Evolutionary conservation across 2,329 filamentous ascomycete species (phyloP).

Genomic region (Fusarium xyrophilum): DNA sequence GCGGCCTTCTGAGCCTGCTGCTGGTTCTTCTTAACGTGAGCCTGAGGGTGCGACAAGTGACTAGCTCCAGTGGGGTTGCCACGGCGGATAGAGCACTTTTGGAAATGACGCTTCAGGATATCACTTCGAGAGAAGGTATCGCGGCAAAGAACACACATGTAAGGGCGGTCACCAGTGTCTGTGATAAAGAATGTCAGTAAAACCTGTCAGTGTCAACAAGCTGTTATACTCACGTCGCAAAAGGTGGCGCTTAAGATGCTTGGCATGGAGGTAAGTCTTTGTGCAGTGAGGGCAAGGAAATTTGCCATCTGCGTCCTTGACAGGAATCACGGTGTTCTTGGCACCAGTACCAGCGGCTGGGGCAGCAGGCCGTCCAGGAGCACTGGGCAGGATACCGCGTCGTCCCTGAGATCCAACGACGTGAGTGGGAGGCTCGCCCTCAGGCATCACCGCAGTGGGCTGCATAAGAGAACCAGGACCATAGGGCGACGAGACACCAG

Average conservation of each 20-base stretch:
- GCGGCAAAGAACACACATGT: slow-evolving; percentile 97
- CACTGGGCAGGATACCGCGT: slow-evolving; percentile 88
- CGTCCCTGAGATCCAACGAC: slow-evolving; percentile 95
- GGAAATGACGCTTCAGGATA: slow-evolving; percentile 98
- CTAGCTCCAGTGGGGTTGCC: slow-evolving; percentile 95
- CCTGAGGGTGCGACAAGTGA: slow-evolving; percentile 91
- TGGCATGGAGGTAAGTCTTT: slow-evolving; percentile 96
- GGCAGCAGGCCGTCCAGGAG: slow-evolving; percentile 82
- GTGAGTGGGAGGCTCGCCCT: slow-evolving; percentile 76
- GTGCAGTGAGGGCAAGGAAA: slow-evolving; percentile 98
- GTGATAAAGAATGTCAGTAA: slow-evolving; percentile 41
- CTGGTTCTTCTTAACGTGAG: slow-evolving; percentile 81
- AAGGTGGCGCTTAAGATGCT: slow-evolving; percentile 96
- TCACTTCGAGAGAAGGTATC: slow-evolving; percentile 98
- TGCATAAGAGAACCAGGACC: slow-evolving; percentile 64
- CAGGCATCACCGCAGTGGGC: slow-evolving; percentile 62
- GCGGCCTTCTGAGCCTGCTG: slow-evolving; percentile 65
- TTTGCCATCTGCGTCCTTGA: slow-evolving; percentile 96
- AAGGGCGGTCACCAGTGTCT: slow-evolving; percentile 98
- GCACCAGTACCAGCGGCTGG: slow-evolving; percentile 72
- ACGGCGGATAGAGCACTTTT: slow-evolving; percentile 96
- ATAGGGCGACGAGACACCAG: slow-evolving; percentile 66
- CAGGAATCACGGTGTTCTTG: slow-evolving; percentile 85
- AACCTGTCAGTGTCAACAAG: slow-evolving; percentile 38
- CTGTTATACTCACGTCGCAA: slow-evolving; percentile 80